Percentiles rank a stretch among this genome's conserved stretches.
phyloP scores from a whole-genome alignment of 768 basidiomycete species.

The Lactarius tabidus region DNA sequence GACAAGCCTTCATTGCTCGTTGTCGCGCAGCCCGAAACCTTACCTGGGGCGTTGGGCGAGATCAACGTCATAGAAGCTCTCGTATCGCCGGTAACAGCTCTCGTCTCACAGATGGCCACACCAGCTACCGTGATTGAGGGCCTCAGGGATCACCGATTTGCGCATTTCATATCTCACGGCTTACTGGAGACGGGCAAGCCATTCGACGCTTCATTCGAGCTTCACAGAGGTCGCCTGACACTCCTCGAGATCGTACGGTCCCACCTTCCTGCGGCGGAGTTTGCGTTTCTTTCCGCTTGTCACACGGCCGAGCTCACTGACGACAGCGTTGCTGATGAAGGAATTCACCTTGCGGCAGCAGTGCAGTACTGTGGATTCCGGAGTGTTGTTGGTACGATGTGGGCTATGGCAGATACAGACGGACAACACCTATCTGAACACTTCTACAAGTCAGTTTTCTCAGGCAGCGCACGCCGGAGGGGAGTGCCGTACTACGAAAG shows the following conservation, averaged over 20 bases:
- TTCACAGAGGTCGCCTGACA: background rate
- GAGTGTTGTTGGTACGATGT: slow-evolving; percentile 16
- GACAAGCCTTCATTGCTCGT: background rate
- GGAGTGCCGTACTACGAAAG: background rate
- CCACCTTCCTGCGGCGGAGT: no score
- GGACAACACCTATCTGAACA: background rate
- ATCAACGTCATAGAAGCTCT: background rate
- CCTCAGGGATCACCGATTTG: background rate
- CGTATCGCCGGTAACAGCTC: background rate
- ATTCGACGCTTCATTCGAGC: slow-evolving; percentile 2
- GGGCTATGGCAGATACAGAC: slow-evolving; percentile 15
- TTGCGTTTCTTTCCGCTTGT: no score
- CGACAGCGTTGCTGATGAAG: slow-evolving; percentile 8
- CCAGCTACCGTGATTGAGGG: background rate
- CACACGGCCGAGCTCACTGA: slow-evolving; percentile 10
- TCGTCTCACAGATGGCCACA: background rate
- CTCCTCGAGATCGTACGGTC: slow-evolving; percentile 7
- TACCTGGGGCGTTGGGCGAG: background rate
- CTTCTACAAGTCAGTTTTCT: background rate
- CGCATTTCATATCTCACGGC: slow-evolving; percentile 15
- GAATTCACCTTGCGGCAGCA: slow-evolving; percentile 12
- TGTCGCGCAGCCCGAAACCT: background rate
- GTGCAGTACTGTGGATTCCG: no score
- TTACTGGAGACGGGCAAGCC: background rate
- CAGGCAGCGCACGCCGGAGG: background rate